Evolutionary conservation across 441 rosid genomes (phyloP), one percentile per base, ranked within the genome.

Genomic region (Hura crepitans): DNA sequence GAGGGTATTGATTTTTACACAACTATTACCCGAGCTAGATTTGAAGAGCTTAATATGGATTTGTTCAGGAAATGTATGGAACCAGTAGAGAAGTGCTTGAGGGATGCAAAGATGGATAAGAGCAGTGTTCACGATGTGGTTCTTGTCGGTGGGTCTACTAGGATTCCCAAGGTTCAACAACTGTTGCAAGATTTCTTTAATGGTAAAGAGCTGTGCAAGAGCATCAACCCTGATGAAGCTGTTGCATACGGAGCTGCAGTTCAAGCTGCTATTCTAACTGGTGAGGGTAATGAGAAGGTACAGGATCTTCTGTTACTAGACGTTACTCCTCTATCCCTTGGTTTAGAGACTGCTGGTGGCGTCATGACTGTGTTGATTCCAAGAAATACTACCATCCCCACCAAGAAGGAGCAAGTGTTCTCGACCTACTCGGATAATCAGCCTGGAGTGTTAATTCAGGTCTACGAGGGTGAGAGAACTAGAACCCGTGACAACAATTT

Each of bases 181-280:
- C 74, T 89, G 76, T 78, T 89, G 64, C 96, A 89, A 60, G 92
- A 89, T 67, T 86, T 89, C 72, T 89, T 89, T 80, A 89, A 89
- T 18, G 95, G 95, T 1, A 89, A 89, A 53, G 94, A 89, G 79
- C 89, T 87, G 3, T 89, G 89, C 83, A 87, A 89, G 78, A 85
- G 92, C 63, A 89, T 87, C 60, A 89, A 89, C 72, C 95, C 91
- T 0, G 91, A 89, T 6, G 92, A 89, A 76, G 92, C 89, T 1
- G 92, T 89, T 63, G 96, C 96, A 2, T 87, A 86, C 42, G 92
- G 96, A 47, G 96, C 96, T 57, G 96, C 91, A 8, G 91, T 89
- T 11, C 96, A 87, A 65, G 91, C 91, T 6, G 93, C 96, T 6
- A 89, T 89, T 49, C 74, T 87, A 68, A 87, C 85, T 2, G 96